These are phyloP conservation scores for Aspergillus melleus DNA, from an alignment of 2,329 filamentous ascomycete species.

Conservation along the genomic window DNA sequence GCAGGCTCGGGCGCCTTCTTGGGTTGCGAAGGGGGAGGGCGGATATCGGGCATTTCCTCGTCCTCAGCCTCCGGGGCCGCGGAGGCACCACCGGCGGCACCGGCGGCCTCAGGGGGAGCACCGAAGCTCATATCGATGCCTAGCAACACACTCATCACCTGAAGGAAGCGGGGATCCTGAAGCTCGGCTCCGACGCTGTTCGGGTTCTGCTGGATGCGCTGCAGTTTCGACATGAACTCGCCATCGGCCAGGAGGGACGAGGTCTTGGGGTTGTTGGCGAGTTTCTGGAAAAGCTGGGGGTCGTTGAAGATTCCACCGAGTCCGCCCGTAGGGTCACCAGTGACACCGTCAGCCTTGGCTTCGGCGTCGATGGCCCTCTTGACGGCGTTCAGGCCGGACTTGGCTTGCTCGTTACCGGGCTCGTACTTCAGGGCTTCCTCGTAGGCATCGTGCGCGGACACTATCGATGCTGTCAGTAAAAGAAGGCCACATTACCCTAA, in stretches of 20 bases:
- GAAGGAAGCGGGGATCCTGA: slow-evolving; percentile 85
- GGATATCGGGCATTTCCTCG: slow-evolving; percentile 77
- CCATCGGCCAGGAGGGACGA: slow-evolving; percentile 75
- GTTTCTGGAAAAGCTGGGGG: slow-evolving; percentile 83
- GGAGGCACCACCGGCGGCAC: slow-evolving; percentile 42
- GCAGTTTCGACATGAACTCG: slow-evolving; percentile 86
- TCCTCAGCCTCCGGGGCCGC: slow-evolving; percentile 59
- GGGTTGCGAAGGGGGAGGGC: slow-evolving; percentile 47
- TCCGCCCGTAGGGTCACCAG: slow-evolving; percentile 68
- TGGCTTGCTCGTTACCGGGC: slow-evolving; percentile 86
- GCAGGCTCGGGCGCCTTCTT: slow-evolving; percentile 60
- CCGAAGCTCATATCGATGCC: slow-evolving; percentile 86
- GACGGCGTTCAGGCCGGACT: slow-evolving; percentile 81
- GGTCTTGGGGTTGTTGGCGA: slow-evolving; percentile 94
- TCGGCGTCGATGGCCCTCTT: slow-evolving; percentile 85
- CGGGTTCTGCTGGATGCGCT: slow-evolving; percentile 78
- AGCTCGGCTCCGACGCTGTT: slow-evolving; percentile 76
- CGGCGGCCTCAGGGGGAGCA: slow-evolving; percentile 50
- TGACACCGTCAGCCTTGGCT: slow-evolving; percentile 60
- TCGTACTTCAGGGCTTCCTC: slow-evolving; percentile 93
- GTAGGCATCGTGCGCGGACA: slow-evolving; percentile 85
- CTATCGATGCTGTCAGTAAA: slow-evolving; percentile 28
- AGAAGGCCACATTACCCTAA: background rate
- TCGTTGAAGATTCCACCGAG: slow-evolving; percentile 95
- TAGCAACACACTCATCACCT: slow-evolving; percentile 90